A percentile compares a stretch with the other conserved stretches of the same genome.
Conservation (phyloP, 2,329 filamentous ascomycete species). For the Lojkania enalia region DNA sequence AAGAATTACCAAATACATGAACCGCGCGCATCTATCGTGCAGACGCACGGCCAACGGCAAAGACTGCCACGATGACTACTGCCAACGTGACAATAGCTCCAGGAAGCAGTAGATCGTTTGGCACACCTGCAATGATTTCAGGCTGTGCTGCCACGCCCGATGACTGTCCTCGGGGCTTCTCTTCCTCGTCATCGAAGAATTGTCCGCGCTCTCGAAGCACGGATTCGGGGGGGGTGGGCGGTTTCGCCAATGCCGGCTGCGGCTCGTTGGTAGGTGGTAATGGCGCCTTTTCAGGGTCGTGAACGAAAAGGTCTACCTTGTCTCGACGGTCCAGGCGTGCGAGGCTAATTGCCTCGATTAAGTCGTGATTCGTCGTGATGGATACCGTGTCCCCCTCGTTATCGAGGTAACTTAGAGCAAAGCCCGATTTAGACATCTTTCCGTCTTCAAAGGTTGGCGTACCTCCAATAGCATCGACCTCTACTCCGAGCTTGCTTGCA, state of each 20-base stretch:
- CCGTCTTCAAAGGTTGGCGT: conserved; percentile 77
- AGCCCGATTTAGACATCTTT: conserved; percentile 74
- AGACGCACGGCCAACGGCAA: conserved; percentile 75
- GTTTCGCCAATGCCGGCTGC: conserved; percentile 56
- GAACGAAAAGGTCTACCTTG: conserved; percentile 96
- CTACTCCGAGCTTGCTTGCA: conserved; percentile 78
- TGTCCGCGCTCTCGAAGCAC: conserved; percentile 52
- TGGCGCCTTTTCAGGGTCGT: conserved; percentile 88
- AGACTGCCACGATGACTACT: conserved; percentile 90
- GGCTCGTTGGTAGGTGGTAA: conserved; percentile 66
- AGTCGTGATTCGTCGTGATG: conserved; percentile 92
- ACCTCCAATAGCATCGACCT: conserved; percentile 83
- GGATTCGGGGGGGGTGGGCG: conserved; percentile 58
- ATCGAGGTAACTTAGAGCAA: conserved; percentile 92
- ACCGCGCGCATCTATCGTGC: conserved; percentile 45
- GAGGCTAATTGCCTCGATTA: conserved; percentile 85
- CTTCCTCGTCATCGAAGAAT: conserved; percentile 59
- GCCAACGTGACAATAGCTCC: conserved; percentile 95
- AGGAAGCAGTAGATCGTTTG: conserved; percentile 89
- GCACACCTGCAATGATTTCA: conserved; percentile 85
- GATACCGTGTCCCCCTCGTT: conserved; percentile 96
- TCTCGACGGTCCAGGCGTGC: conserved; percentile 77
- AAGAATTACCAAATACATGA: conserved; percentile 5
- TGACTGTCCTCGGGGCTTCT: conserved; percentile 52
- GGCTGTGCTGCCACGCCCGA: conserved; percentile 59